These are phyloP conservation scores for Aspergillus vadensis DNA, from an alignment of 2,329 filamentous ascomycete genomes.

Conservation along the genomic window DNA sequence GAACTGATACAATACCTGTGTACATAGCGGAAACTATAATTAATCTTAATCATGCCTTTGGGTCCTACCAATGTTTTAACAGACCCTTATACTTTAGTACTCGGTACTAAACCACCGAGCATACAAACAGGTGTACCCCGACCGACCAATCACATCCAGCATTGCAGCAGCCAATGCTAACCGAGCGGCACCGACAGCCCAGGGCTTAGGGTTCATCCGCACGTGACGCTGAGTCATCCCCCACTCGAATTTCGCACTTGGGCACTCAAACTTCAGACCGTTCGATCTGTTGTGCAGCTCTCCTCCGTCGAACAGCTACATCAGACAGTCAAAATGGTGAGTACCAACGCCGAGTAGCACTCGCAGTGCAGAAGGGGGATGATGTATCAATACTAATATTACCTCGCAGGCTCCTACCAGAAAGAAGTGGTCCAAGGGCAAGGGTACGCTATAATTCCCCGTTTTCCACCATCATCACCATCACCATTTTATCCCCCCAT, in stretches of 20 bases:
- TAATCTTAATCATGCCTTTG: background rate
- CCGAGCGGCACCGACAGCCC: conserved; percentile 20
- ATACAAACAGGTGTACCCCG: background rate
- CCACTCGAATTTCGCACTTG: conserved; percentile 43
- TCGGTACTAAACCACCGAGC: no score
- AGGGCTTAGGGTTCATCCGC: conserved; percentile 37
- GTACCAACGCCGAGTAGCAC: conserved; percentile 16
- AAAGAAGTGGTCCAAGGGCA: conserved; percentile 61
- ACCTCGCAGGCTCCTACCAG: conserved; percentile 56
- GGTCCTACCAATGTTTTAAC: background rate
- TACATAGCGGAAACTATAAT: background rate
- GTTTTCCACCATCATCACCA: conserved; percentile 11
- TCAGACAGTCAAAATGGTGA: conserved; percentile 44
- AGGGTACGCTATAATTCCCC: conserved; percentile 48
- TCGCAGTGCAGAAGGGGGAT: background rate
- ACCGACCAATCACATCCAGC: conserved; percentile 14
- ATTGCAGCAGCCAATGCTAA: conserved; percentile 16
- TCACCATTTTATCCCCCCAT: conserved; percentile 2
- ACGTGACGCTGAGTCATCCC: conserved; percentile 35
- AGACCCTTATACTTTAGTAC: no score
- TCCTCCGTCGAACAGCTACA: conserved; percentile 38
- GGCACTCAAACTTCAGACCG: conserved; percentile 27
- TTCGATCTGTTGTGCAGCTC: conserved; percentile 28
- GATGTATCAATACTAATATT: conserved; percentile 31
- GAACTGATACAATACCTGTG: background rate